Conservation (phyloP, 2,329 filamentous ascomycete genomes). For the Alternaria sp. region DNA sequence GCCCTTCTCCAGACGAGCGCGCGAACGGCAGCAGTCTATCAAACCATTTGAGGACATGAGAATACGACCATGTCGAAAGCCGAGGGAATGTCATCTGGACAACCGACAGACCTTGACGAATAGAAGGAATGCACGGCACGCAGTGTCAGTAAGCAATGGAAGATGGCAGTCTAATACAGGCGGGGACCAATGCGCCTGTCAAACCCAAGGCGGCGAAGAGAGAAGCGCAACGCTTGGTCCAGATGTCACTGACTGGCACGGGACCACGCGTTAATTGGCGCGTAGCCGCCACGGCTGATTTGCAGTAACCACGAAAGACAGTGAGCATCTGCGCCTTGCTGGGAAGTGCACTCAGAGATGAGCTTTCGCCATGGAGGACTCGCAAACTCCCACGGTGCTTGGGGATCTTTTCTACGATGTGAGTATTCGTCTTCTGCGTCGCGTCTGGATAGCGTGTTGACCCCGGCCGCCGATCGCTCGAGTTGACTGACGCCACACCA, state of each 20-base stretch:
- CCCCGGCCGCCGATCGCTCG: slow-evolving; percentile 38
- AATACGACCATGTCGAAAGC: neutral
- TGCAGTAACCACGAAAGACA: slow-evolving; percentile 6
- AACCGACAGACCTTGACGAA: neutral
- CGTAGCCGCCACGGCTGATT: slow-evolving; percentile 17
- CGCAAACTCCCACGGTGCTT: slow-evolving; percentile 36
- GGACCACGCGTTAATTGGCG: slow-evolving; percentile 28
- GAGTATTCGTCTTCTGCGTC: slow-evolving; percentile 31
- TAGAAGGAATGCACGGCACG: neutral
- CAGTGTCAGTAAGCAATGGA: neutral
- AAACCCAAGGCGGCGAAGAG: neutral
- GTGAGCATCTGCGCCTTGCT: slow-evolving; percentile 22
- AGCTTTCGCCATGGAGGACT: slow-evolving; percentile 38
- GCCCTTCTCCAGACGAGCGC: neutral
- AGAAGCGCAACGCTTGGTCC: neutral
- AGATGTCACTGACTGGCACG: slow-evolving; percentile 10
- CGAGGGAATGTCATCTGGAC: neutral
- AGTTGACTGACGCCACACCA: slow-evolving; percentile 28
- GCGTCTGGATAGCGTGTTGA: slow-evolving; percentile 22
- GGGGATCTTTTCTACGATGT: slow-evolving; percentile 43
- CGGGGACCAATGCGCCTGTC: neutral
- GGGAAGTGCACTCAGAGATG: slow-evolving; percentile 12
- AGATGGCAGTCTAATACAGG: neutral
- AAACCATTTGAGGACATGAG: neutral
- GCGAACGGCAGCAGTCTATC: neutral